Conservation (phyloP, 495 filamentous ascomycete genomes). For the Xylaria intraflava region DNA sequence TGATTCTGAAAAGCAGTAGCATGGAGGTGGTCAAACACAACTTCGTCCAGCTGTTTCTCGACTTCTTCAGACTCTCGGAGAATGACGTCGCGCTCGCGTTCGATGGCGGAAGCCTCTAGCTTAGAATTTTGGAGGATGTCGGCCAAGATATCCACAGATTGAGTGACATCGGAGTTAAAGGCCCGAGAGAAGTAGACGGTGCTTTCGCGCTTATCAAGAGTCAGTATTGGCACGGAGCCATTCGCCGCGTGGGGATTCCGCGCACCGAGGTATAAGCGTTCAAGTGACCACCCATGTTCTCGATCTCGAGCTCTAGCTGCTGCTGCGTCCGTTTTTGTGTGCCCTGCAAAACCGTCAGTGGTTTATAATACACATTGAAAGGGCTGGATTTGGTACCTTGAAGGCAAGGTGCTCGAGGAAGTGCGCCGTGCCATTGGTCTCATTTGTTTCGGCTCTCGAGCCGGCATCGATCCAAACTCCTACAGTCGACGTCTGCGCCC, state of each 20-base stretch:
- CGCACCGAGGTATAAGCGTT: constrained; percentile 99
- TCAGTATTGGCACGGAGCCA: constrained; percentile 26
- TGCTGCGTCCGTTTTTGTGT: constrained; percentile 88
- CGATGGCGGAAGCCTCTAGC: constrained; percentile 85
- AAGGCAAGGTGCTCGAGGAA: constrained; percentile 99
- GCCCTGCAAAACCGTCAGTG: constrained; percentile 47
- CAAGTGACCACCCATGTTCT: constrained; percentile 99
- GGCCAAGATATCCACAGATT: constrained; percentile 93
- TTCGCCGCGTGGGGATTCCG: constrained; percentile 22
- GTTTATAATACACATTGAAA: constrained; percentile 1
- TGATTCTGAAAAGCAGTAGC: constrained; percentile 95
- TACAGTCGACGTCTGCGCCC: constrained; percentile 96
- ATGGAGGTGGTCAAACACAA: constrained; percentile 98
- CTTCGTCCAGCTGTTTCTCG: constrained; percentile 98
- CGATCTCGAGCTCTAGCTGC: constrained; percentile 97
- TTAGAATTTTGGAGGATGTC: constrained; percentile 99
- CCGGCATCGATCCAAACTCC: constrained; percentile 99
- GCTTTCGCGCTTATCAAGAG: constrained; percentile 72
- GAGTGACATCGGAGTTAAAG: constrained; percentile 94
- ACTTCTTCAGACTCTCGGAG: constrained; percentile 98
- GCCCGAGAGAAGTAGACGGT: constrained; percentile 99
- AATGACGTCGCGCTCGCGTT: constrained; percentile 96
- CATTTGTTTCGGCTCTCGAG: constrained; percentile 94
- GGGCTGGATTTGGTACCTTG: constrained; percentile 60
- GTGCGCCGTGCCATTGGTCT: constrained; percentile 97